Evolutionary conservation across 1,139 yeast genomes (phyloP).

Genomic region (Protomyces arabidopsidicola): DNA sequence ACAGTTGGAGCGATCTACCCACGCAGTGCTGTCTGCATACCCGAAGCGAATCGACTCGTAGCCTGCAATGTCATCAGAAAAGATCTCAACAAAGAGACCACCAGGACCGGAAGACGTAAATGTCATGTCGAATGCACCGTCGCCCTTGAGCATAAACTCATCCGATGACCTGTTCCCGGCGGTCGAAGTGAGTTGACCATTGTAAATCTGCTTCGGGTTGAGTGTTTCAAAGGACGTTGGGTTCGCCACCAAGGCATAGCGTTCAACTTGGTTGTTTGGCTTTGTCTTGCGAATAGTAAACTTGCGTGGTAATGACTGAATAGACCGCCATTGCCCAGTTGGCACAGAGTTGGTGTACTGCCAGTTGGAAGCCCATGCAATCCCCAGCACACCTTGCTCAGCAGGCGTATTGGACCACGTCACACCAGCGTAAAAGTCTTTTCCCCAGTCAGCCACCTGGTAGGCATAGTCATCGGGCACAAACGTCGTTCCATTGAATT

Average conservation of each 20-base stretch:
- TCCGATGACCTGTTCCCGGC: not conserved
- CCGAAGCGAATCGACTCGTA: constrained; percentile 14
- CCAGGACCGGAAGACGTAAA: constrained; percentile 1
- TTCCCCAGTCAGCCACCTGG: constrained; percentile 17
- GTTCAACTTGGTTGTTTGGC: constrained; percentile 1
- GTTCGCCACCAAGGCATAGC: constrained; percentile 6
- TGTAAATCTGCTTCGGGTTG: not conserved
- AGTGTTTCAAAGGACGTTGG: constrained; percentile 3
- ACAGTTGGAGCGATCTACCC: constrained; percentile 16
- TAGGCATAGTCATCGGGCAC: constrained; percentile 35
- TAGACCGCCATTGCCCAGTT: constrained; percentile 9
- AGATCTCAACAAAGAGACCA: not conserved
- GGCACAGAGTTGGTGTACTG: constrained; percentile 26
- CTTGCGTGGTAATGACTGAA: constrained; percentile 18
- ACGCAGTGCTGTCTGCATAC: constrained; percentile 5
- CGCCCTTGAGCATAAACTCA: constrained; percentile 1
- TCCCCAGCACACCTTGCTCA: constrained; percentile 19
- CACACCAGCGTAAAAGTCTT: constrained; percentile 25
- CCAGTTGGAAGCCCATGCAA: constrained; percentile 29
- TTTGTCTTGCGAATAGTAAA: constrained; percentile 12
- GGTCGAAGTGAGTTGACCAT: not conserved
- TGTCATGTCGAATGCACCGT: constrained; percentile 20
- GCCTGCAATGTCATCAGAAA: not conserved
- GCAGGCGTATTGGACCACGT: constrained; percentile 24
- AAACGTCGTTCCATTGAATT: constrained; percentile 42